Evolutionary conservation across 345 rosid genomes (phyloP).

Genomic region (Angophora floribunda): DNA sequence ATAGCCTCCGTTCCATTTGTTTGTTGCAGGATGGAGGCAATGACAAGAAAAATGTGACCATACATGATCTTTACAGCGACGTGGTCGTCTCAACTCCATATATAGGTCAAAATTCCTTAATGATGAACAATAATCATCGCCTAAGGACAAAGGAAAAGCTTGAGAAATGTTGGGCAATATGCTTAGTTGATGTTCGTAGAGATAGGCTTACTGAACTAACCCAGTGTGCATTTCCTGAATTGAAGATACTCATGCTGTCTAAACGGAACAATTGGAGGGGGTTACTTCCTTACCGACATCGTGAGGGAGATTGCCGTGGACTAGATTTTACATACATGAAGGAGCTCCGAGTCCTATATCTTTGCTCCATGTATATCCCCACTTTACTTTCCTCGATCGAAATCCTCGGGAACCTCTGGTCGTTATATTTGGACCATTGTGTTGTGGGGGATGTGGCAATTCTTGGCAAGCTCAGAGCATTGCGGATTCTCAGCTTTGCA

Average conservation of each 20-base stretch:
- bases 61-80: not conserved
- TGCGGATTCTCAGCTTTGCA: not conserved
- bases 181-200: rapidly evolving
- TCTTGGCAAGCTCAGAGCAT: not conserved
- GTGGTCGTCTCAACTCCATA: not conserved
- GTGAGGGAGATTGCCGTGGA: not conserved
- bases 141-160: not conserved
- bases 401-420: not conserved
- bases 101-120: not conserved
- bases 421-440: not conserved
- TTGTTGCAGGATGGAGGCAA: not conserved
- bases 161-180: not conserved
- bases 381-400: not conserved
- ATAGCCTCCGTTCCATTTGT: rapidly evolving
- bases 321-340: not conserved
- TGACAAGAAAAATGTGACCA: not conserved
- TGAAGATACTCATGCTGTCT: not conserved
- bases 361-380: not conserved
- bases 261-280: not conserved
- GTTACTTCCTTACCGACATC: too few relatives aligned
- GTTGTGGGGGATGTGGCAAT: not conserved
- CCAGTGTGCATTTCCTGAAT: too few relatives aligned
- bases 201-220: too few relatives aligned
- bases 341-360: not conserved
- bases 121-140: not conserved